Evolutionary conservation across 2,329 filamentous ascomycete genomes (phyloP), one percentile per base, ranked within the genome.

Genomic region (Ceratocystis cubensis): DNA sequence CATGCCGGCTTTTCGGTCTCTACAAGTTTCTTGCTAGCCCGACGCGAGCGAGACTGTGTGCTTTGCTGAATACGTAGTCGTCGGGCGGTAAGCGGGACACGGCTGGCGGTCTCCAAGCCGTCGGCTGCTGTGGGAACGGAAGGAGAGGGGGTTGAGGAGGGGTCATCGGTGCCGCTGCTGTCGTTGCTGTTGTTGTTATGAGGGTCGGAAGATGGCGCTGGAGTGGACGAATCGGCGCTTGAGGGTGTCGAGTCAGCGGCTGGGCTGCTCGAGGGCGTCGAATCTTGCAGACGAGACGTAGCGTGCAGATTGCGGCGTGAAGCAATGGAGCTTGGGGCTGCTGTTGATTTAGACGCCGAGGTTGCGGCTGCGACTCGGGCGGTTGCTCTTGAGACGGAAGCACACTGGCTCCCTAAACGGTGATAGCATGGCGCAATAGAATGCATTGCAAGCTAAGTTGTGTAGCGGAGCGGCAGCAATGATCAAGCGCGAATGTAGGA

Each of bases 81-180:
- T 45, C 67, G 63, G 33, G 37, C 67, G 5, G 64, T 53, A 5
- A 66, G 61, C 53, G 67, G 62, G 13, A 68, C 30, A 7, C 64
- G 64, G n/a, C 56, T 65, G 33, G 37, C 57, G 5, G 63, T 45
- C 8, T 20, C 46, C 8, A n/a, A 46, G 45, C 20, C 37, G 22
- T 53, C 46, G n/a, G 22, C 15, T 17, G 56, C 17, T 5, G 28
- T n/a, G 7, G 56, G 6, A 1, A 3, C 33, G 3, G 56, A 59
- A 30, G 56, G 15, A 4, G 28, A 37, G 7, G 53, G 7, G 5
- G 25, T 59, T n/a, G 56, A 20, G 17, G 56, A n/a, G 25, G 7
- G 7, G 28, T 50, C 37, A 8, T 46, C 33, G 30, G n/a, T 41
- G 20, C 25, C 37, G 22, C 7, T 20, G 45, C 44, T 17, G 45